Conservation (phyloP, 2,329 filamentous ascomycete genomes). For the Eurotiales sp. region DNA sequence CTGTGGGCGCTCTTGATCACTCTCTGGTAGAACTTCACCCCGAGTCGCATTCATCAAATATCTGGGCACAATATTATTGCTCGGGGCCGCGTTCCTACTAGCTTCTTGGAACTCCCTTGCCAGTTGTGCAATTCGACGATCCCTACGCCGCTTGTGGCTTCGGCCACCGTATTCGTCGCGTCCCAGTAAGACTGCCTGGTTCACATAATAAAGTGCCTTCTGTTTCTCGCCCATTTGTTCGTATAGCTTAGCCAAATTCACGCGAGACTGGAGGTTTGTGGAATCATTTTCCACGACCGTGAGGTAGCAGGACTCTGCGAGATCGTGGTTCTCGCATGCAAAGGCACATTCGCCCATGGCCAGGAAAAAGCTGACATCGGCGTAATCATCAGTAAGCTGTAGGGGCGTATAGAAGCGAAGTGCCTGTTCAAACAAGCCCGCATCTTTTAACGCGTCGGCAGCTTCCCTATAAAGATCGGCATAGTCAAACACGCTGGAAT, state of each 20-base stretch:
- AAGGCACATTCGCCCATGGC: conserved; percentile 61
- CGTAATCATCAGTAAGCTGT: conserved; percentile 43
- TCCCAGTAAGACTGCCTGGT: conserved; percentile 68
- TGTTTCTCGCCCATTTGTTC: conserved; percentile 69
- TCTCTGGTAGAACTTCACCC: conserved; percentile 23
- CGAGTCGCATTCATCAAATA: conserved; percentile 13
- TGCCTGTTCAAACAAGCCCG: conserved; percentile 51
- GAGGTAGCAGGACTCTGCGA: conserved; percentile 74
- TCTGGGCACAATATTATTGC: conserved; percentile 21
- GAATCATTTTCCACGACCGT: conserved; percentile 69
- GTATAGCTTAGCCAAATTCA: conserved; percentile 79
- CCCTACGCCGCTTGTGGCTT: conserved; percentile 29
- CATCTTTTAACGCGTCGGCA: conserved; percentile 55
- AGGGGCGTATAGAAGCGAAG: conserved; percentile 57
- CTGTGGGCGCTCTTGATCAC: conserved; percentile 36
- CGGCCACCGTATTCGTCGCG: conserved; percentile 36
- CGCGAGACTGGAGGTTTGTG: conserved; percentile 69
- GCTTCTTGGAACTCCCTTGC: conserved; percentile 34
- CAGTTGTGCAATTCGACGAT: conserved; percentile 38
- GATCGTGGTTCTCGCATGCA: conserved; percentile 57
- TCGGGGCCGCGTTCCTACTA: conserved; percentile 13
- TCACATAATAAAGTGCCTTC: conserved; percentile 71
- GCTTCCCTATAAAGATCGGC: conserved; percentile 75
- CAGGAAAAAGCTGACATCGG: conserved; percentile 49
- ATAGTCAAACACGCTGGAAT: conserved; percentile 59